Evolutionary conservation across 768 basidiomycete species (phyloP).

Genomic region (Lactarius hatsudake): DNA sequence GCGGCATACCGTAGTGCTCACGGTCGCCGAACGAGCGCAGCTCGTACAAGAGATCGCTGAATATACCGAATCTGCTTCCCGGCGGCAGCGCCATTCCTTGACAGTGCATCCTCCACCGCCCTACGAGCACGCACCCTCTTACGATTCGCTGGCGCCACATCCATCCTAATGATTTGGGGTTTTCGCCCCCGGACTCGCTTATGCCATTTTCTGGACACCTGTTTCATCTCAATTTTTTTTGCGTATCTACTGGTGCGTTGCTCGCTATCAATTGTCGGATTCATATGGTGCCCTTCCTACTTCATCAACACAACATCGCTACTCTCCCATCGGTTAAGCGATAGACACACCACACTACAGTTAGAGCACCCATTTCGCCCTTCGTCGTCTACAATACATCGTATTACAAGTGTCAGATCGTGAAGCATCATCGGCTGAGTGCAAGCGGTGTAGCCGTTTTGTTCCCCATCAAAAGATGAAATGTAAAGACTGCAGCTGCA

Average conservation of each 20-base stretch:
- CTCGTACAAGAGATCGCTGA: slow-evolving; percentile 53
- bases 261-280: neutral
- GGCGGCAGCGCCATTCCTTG: slow-evolving; percentile 25
- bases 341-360: neutral
- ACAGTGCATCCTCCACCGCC: slow-evolving; percentile 49
- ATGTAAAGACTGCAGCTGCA: neutral
- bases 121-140: slow-evolving; percentile 52
- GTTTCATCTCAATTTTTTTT: neutral
- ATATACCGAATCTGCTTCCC: slow-evolving; percentile 40
- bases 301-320: neutral
- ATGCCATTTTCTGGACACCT: neutral
- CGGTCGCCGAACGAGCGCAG: slow-evolving; percentile 42
- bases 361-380: neutral
- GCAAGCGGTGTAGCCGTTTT: neutral
- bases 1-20: slow-evolving; percentile 41
- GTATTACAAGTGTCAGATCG: neutral
- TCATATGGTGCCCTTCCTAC: neutral
- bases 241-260: neutral
- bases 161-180: neutral
- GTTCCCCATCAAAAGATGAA: neutral
- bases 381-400: neutral
- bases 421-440: neutral
- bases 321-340: neutral
- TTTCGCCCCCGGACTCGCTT: slow-evolving; percentile 23
- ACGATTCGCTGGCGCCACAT: slow-evolving; percentile 32